A percentile compares a stretch with the other conserved stretches of the same genome.
Conservation (phyloP, 2,329 filamentous ascomycete genomes). For the Alternaria brassicae region DNA sequence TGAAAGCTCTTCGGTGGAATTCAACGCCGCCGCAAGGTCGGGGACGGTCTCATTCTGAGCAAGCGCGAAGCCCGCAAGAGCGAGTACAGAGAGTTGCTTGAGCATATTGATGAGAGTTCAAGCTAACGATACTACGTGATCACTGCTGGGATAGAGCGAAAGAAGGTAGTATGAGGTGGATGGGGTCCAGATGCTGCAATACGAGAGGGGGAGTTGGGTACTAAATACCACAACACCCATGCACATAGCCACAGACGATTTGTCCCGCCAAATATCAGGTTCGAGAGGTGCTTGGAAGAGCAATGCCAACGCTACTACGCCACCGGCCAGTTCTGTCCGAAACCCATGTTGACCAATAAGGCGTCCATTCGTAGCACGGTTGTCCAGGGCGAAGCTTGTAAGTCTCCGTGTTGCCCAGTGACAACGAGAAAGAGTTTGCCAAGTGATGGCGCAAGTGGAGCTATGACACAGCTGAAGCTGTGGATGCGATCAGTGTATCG, state of each 20-base stretch:
- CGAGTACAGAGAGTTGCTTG: slow-evolving; percentile 48
- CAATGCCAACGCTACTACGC: slow-evolving; percentile 9
- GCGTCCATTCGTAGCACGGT: slow-evolving; percentile 20
- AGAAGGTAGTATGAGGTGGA: neutral
- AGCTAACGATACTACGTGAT: slow-evolving; percentile 1
- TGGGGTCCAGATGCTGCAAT: slow-evolving; percentile 1
- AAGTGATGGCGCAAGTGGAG: slow-evolving; percentile 29
- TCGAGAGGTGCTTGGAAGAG: slow-evolving; percentile 23
- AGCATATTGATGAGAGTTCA: slow-evolving; percentile 43
- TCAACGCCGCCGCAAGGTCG: slow-evolving; percentile 28
- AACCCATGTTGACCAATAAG: slow-evolving; percentile 25
- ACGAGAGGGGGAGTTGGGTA: slow-evolving; percentile 19
- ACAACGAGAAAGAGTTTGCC: slow-evolving; percentile 20
- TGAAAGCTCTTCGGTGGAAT: slow-evolving; percentile 34
- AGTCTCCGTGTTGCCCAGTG: slow-evolving; percentile 24
- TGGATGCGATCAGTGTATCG: slow-evolving; percentile 23
- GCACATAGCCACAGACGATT: slow-evolving; percentile 11
- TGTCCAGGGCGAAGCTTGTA: slow-evolving; percentile 21
- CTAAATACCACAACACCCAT: slow-evolving; percentile 25
- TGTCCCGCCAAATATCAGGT: slow-evolving; percentile 3
- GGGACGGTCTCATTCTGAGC: slow-evolving; percentile 36
- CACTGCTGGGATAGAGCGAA: neutral
- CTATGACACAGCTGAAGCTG: slow-evolving; percentile 26
- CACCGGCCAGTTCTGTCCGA: slow-evolving; percentile 15
- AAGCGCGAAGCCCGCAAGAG: slow-evolving; percentile 44